Evolutionary conservation across 2,329 filamentous ascomycete species (phyloP).

Genomic region (Ceratocystiopsis minuta): DNA sequence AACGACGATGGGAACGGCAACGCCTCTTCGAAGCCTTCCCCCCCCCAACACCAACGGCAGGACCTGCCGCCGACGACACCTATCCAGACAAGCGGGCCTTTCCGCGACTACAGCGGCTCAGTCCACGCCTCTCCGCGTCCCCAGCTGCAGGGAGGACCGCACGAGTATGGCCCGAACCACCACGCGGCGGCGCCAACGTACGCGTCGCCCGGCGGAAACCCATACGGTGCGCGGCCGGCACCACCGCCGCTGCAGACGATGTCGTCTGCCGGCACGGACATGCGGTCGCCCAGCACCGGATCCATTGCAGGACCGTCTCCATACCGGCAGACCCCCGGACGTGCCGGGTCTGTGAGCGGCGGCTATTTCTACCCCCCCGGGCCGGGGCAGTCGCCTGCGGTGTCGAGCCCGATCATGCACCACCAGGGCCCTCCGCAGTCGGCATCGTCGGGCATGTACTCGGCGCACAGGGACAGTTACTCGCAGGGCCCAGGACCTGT

Average conservation of each 20-base stretch:
- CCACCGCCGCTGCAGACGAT: slow-evolving; percentile 29
- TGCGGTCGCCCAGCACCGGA: slow-evolving; percentile 30
- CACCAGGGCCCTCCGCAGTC: slow-evolving; percentile 23
- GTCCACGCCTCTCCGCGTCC: slow-evolving; percentile 28
- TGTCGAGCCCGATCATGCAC: slow-evolving; percentile 31
- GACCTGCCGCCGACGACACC: slow-evolving; percentile 16
- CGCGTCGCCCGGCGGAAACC: slow-evolving; percentile 6
- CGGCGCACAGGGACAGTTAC: slow-evolving; percentile 26
- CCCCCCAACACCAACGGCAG: slow-evolving; percentile 7
- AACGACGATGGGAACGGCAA: slow-evolving; percentile 22
- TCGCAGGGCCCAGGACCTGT: slow-evolving; percentile 18
- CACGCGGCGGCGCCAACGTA: slow-evolving; percentile 19
- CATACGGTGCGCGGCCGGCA: slow-evolving; percentile 25
- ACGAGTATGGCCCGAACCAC: slow-evolving; percentile 9
- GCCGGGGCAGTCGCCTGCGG: slow-evolving; percentile 11
- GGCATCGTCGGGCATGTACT: slow-evolving; percentile 18
- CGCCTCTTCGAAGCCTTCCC: slow-evolving; percentile 10
- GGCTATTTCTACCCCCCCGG: slow-evolving; percentile 31
- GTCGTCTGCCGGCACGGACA: slow-evolving; percentile 26
- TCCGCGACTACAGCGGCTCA: slow-evolving; percentile 31
- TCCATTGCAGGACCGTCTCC: slow-evolving; percentile 27
- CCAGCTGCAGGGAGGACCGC: too few relatives aligned
- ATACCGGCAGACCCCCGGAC: slow-evolving; percentile 30
- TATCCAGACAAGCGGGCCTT: slow-evolving; percentile 22
- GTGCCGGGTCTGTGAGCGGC: slow-evolving; percentile 21